Evolutionary conservation across 352 stramenopile genomes (phyloP).

Genomic region (Globisporangium megalacanthum): DNA sequence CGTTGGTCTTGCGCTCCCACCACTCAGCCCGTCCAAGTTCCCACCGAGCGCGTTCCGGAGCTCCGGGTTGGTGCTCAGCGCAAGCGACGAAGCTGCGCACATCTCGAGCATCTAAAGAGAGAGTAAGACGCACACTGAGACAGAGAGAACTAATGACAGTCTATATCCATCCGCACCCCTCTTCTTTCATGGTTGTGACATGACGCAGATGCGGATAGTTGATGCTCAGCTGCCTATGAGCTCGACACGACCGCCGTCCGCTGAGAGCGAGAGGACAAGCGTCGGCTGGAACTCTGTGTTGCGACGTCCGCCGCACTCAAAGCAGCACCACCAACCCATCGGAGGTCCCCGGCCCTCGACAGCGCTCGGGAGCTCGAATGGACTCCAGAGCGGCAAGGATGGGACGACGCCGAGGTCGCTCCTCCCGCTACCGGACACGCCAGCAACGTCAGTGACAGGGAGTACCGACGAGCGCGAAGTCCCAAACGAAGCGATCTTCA

Average conservation of each 20-base stretch:
- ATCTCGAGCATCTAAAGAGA: conserved; percentile 12
- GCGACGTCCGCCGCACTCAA: conserved; percentile 3
- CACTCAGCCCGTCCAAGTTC: conserved; percentile 32
- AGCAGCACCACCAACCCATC: background rate
- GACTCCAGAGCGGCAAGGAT: background rate
- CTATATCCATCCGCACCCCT: no score
- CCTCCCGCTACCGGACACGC: background rate
- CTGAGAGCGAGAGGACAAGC: background rate
- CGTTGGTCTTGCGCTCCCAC: conserved; percentile 12
- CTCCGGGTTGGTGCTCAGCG: conserved; percentile 4
- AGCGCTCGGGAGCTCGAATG: background rate
- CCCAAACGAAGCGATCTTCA: conserved; percentile 74
- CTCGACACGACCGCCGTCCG: background rate
- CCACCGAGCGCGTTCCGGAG: conserved; percentile 27
- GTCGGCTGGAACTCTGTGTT: conserved; percentile 12
- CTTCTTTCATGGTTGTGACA: no score
- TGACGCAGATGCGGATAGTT: background rate
- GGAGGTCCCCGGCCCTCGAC: background rate
- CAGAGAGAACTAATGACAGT: background rate
- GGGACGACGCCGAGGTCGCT: background rate
- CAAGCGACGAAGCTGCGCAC: conserved; percentile 1
- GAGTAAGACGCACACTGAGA: background rate
- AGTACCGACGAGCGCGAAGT: conserved; percentile 7
- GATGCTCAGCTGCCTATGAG: background rate
- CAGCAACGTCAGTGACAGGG: background rate